These are phyloP conservation scores for Phlebopus sp. DNA, from an alignment of 1,284 basidiomycete species.

Conservation along the genomic window DNA sequence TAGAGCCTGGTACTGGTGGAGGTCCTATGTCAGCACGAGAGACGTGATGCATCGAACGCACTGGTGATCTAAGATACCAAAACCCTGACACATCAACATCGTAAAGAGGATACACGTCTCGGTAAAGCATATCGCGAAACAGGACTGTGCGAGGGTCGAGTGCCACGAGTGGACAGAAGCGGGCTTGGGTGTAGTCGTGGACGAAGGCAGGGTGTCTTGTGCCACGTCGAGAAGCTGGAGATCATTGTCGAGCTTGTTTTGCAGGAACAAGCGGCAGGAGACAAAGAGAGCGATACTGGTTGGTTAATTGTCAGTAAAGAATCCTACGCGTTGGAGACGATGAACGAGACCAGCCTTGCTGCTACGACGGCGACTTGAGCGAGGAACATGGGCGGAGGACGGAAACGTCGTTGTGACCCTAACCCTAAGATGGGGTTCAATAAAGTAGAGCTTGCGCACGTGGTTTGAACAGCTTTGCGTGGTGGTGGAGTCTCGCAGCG, in stretches of 20 bases:
- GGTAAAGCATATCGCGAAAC: conserved; percentile 66
- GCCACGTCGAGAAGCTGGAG: conserved; percentile 41
- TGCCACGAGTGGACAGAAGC: conserved; percentile 40
- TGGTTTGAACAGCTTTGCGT: conserved; percentile 10
- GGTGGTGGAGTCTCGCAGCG: background rate
- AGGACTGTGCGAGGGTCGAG: conserved; percentile 48
- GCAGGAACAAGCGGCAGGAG: conserved; percentile 53
- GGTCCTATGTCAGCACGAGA: conserved; percentile 3
- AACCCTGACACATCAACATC: conserved; percentile 63
- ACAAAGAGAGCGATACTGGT: conserved; percentile 47
- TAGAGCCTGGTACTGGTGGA: conserved; percentile 47
- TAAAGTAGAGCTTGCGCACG: conserved; percentile 12
- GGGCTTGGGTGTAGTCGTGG: conserved; percentile 35
- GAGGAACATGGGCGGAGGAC: conserved; percentile 15
- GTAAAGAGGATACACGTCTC: conserved; percentile 67
- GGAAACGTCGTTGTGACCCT: conserved; percentile 21
- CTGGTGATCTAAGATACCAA: conserved; percentile 49
- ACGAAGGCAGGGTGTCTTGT: conserved; percentile 40
- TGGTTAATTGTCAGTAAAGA: background rate
- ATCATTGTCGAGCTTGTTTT: conserved; percentile 55
- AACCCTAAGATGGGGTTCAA: conserved; percentile 28
- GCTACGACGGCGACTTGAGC: conserved; percentile 12
- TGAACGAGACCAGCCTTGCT: conserved; percentile 21
- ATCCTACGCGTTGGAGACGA: background rate
- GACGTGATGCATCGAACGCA: conserved; percentile 34